A percentile compares a stretch with the other conserved stretches of the same genome.
These are phyloP conservation scores for Daldinia loculata DNA, from an alignment of 495 filamentous ascomycete genomes.

Conservation along the genomic window DNA sequence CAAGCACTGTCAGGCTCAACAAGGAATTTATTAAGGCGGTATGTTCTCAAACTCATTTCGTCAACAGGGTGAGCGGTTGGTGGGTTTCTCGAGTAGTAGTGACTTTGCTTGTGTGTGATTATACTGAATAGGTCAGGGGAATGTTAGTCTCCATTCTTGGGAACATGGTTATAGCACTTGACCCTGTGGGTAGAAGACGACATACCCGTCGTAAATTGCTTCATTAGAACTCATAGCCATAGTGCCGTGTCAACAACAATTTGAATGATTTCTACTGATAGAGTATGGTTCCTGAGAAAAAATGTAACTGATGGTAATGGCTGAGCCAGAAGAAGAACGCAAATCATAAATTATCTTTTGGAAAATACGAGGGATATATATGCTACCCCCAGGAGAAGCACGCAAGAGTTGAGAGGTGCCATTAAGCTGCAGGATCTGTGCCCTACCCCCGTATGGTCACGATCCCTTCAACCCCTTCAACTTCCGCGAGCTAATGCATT, in stretches of 20 bases:
- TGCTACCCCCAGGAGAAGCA: not conserved
- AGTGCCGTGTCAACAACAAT: not conserved
- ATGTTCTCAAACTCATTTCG: not conserved
- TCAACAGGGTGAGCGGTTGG: not conserved
- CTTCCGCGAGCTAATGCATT: not conserved
- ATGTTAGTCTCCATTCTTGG: not conserved
- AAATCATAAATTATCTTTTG: too few relatives aligned
- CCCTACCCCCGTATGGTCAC: not conserved
- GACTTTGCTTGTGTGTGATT: not conserved
- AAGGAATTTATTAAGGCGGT: not conserved
- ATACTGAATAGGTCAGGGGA: not conserved
- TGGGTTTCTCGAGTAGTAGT: not conserved
- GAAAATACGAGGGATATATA: not conserved
- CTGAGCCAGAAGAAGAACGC: too few relatives aligned
- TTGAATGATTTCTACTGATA: too few relatives aligned
- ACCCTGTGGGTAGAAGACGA: not conserved
- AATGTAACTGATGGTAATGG: too few relatives aligned
- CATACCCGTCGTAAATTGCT: not conserved
- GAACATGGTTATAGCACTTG: not conserved
- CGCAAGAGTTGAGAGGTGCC: not conserved
- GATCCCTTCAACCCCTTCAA: not conserved
- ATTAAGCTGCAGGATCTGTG: not conserved
- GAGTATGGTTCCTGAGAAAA: too few relatives aligned
- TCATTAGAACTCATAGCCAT: not conserved
- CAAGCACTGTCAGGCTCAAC: not conserved